phyloP scores from a whole-genome alignment of 257 asterid genomes.

The Paulownia fortunei region DNA sequence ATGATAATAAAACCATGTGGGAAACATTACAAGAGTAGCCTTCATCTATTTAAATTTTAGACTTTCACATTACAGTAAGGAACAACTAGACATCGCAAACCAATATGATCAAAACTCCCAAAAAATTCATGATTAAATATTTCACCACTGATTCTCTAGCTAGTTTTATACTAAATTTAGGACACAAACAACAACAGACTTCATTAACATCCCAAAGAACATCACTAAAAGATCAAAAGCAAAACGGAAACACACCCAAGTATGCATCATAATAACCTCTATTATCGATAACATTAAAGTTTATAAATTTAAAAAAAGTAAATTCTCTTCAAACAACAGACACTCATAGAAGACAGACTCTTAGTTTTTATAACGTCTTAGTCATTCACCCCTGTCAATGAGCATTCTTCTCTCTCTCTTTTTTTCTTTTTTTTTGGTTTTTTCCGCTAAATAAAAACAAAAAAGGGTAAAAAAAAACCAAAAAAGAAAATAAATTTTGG shows the following conservation, averaged over 20 bases:
- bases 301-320: slow-evolving; percentile 33
- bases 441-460: slow-evolving; percentile 22
- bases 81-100: background rate
- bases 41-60: background rate
- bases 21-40: background rate
- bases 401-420: slow-evolving; percentile 22
- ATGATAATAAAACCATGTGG: background rate
- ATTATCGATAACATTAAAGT: slow-evolving; percentile 35
- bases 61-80: background rate
- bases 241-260: background rate
- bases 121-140: background rate
- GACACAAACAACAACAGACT: background rate
- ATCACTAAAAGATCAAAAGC: background rate
- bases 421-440: slow-evolving; percentile 12
- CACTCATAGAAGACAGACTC: slow-evolving; percentile 38
- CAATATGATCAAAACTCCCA: background rate
- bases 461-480: slow-evolving; percentile 1
- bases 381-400: slow-evolving; percentile 34
- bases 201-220: background rate
- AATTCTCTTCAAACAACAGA: slow-evolving; percentile 43
- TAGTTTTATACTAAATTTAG: background rate
- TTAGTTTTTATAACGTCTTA: slow-evolving; percentile 18
- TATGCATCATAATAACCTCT: slow-evolving; percentile 24
- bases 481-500: slow-evolving; percentile 24
- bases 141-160: background rate